A percentile compares a stretch with the other conserved stretches of the same genome.
These are phyloP conservation scores for Hypocreales sp. DNA, from an alignment of 2,329 filamentous ascomycete genomes.

Conservation along the genomic window DNA sequence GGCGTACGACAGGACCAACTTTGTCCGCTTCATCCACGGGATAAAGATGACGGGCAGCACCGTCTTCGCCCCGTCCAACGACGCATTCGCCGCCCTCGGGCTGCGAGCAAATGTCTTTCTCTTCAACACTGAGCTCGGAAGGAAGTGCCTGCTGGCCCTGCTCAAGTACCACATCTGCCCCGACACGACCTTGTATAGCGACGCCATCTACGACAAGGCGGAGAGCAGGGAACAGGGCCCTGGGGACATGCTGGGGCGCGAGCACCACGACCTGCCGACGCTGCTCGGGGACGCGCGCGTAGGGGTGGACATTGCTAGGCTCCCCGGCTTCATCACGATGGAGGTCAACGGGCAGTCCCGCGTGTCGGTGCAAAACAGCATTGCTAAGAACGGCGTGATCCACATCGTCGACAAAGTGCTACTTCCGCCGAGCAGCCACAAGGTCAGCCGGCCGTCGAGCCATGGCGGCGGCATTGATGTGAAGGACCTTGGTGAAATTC, in stretches of 20 bases:
- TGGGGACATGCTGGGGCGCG: no score
- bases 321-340: conserved; percentile 53
- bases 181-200: conserved; percentile 66
- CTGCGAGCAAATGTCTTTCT: conserved; percentile 65
- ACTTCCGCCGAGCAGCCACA: conserved; percentile 53
- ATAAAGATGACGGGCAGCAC: conserved; percentile 49
- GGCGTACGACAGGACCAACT: conserved; percentile 58
- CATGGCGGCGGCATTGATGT: conserved; percentile 8
- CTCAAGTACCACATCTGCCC: conserved; percentile 66
- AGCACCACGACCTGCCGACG: conserved; percentile 57
- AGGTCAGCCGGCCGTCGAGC: no score
- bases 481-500: no score
- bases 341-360: conserved; percentile 58
- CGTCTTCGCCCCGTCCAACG: conserved; percentile 68
- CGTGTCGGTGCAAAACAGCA: conserved; percentile 51
- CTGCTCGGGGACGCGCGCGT: conserved; percentile 50
- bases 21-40: conserved; percentile 44
- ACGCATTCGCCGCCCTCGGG: conserved; percentile 61
- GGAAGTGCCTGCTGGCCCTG: conserved; percentile 62
- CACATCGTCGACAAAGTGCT: conserved; percentile 63
- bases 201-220: conserved; percentile 50
- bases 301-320: conserved; percentile 54
- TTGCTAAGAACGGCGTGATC: conserved; percentile 68
- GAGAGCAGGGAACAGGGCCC: no score
- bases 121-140: conserved; percentile 58